Evolutionary conservation across 352 stramenopile species (phyloP).

Genomic region (Phytophthora uliginosa): DNA sequence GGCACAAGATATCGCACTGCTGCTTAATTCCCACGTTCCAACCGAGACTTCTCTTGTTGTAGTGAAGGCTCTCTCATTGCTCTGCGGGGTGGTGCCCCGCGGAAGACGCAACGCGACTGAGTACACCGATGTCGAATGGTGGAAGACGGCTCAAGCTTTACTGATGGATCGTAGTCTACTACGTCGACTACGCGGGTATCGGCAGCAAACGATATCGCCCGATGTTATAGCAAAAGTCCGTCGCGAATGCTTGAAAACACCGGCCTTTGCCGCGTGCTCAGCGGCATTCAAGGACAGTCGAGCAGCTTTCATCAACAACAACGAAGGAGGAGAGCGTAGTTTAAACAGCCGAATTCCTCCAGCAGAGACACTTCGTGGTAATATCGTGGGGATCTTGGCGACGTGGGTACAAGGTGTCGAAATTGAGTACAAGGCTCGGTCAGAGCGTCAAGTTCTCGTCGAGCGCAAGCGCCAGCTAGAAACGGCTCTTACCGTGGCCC

Average conservation of each 20-base stretch:
- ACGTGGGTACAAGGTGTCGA: conserved; percentile 83
- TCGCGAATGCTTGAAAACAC: conserved; percentile 71
- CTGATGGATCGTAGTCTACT: conserved; percentile 84
- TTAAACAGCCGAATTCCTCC: conserved; percentile 40
- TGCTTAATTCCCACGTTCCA: conserved; percentile 72
- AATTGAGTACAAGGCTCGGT: conserved; percentile 76
- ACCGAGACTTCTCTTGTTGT: conserved; percentile 62
- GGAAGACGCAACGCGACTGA: conserved; percentile 64
- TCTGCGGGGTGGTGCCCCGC: conserved; percentile 66
- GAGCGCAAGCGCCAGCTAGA: conserved; percentile 67
- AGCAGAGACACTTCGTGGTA: conserved; percentile 44
- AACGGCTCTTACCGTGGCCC: conserved; percentile 41
- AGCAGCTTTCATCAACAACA: background rate
- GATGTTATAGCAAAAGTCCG: conserved; percentile 86
- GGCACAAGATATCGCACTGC: conserved; percentile 71
- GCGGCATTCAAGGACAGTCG: conserved; percentile 33
- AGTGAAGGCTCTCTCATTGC: conserved; percentile 82
- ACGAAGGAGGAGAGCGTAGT: conserved; percentile 20
- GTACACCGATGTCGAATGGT: conserved; percentile 85
- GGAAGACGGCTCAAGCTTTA: conserved; percentile 81
- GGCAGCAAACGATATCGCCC: conserved; percentile 54
- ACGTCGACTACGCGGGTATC: conserved; percentile 63
- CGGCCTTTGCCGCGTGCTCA: conserved; percentile 49
- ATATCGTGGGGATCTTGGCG: conserved; percentile 65
- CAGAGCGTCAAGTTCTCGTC: conserved; percentile 58